These are phyloP conservation scores for Aspergillus ochraceus DNA, from an alignment of 2,329 filamentous ascomycete species.

Conservation along the genomic window DNA sequence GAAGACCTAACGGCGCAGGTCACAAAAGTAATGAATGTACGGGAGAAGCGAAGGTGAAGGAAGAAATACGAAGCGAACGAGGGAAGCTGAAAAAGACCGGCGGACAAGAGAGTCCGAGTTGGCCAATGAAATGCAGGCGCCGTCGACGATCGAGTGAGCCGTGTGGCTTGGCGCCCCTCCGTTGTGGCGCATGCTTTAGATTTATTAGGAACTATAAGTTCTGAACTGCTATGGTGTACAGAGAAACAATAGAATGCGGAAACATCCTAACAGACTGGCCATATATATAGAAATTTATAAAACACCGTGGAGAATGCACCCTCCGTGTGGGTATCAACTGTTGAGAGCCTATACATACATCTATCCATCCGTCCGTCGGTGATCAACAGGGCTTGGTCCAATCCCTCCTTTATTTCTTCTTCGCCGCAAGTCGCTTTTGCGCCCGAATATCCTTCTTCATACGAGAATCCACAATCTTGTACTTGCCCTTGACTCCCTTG, in stretches of 20 bases:
- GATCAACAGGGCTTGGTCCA: constrained; percentile 7
- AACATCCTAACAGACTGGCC: no score
- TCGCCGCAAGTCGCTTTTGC: constrained; percentile 78
- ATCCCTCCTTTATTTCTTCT: constrained; percentile 51
- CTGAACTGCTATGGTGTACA: no score
- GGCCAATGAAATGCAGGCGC: background rate
- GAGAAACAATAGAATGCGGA: no score
- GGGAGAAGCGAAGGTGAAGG: constrained; percentile 6
- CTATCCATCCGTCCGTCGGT: constrained; percentile 11
- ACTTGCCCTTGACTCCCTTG: constrained; percentile 89
- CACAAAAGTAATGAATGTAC: constrained; percentile 6
- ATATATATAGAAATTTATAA: background rate
- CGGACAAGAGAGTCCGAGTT: background rate
- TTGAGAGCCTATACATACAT: constrained; percentile 21
- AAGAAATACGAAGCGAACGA: constrained; percentile 13
- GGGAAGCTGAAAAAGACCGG: constrained; percentile 9
- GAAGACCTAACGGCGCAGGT: background rate
- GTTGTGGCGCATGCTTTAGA: no score
- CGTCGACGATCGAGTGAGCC: background rate
- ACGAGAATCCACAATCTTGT: constrained; percentile 93
- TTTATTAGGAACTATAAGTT: no score
- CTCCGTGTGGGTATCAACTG: constrained; percentile 12
- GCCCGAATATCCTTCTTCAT: constrained; percentile 96
- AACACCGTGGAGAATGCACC: background rate
- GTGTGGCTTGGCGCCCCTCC: background rate